Conservation (phyloP, 2,329 filamentous ascomycete genomes). For the Fusarium euwallaceae region DNA sequence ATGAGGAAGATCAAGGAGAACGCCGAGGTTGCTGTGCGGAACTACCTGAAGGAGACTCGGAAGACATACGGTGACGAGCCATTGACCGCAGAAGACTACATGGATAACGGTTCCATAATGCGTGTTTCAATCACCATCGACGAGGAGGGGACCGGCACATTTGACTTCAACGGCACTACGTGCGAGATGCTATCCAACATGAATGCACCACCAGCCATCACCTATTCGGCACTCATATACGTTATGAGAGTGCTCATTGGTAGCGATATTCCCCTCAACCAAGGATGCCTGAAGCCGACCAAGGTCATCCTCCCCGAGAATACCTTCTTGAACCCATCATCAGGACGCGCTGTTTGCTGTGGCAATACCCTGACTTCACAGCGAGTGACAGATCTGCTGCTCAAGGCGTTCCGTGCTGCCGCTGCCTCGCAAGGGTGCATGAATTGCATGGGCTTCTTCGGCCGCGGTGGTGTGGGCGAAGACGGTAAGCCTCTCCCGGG, state of each 20-base stretch:
- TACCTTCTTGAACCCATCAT: conserved; percentile 48
- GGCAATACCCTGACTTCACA: conserved; percentile 70
- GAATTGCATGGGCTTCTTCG: conserved; percentile 22
- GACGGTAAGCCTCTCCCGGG: conserved; percentile 35
- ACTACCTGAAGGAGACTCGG: conserved; percentile 40
- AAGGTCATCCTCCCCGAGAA: conserved; percentile 48
- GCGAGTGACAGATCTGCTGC: conserved; percentile 48
- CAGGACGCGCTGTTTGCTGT: conserved; percentile 46
- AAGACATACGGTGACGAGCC: conserved; percentile 59
- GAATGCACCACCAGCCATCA: conserved; percentile 53
- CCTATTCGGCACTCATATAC: conserved; percentile 54
- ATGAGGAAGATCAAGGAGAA: conserved; percentile 53
- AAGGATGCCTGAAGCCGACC: conserved; percentile 53
- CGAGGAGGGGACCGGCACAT: conserved; percentile 47
- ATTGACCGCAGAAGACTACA: conserved; percentile 47
- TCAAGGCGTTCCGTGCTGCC: conserved; percentile 42
- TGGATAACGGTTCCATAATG: conserved; percentile 54
- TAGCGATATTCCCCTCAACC: conserved; percentile 53
- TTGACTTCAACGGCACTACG: conserved; percentile 54
- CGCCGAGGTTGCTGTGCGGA: conserved; percentile 50
- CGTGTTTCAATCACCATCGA: conserved; percentile 48
- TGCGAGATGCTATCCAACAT: conserved; percentile 51
- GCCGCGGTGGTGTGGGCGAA: conserved; percentile 43
- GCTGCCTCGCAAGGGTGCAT: conserved; percentile 10
- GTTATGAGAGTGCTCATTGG: conserved; percentile 50